These are phyloP conservation scores for Brassica balearica DNA, from an alignment of 441 rosid species.

Conservation along the genomic window DNA sequence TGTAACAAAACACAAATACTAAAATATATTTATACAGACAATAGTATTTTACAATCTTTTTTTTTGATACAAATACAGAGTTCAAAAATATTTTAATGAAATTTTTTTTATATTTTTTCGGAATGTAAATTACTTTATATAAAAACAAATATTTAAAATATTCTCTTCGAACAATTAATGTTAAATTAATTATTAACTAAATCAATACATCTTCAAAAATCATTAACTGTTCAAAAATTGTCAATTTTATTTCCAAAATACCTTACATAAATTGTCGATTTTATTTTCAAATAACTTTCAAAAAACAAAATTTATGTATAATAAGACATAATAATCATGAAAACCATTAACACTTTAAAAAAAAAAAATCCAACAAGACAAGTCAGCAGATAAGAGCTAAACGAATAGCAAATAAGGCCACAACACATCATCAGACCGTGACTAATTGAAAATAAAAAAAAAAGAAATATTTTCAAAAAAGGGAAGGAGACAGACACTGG, in stretches of 20 bases:
- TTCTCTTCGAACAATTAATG: not conserved
- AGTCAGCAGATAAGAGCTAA: constrained; percentile 3
- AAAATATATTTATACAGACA: not conserved
- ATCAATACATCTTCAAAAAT: not conserved
- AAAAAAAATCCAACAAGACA: not conserved
- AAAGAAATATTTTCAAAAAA: too few relatives aligned
- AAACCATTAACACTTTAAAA: not conserved
- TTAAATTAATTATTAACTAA: too few relatives aligned
- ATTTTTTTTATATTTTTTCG: too few relatives aligned
- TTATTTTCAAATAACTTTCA: too few relatives aligned
- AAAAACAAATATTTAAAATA: too few relatives aligned
- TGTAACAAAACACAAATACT: not conserved
- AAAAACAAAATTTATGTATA: not conserved
- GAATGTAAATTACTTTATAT: too few relatives aligned
- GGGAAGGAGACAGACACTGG: not conserved
- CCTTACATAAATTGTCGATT: too few relatives aligned
- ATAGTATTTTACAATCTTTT: not conserved
- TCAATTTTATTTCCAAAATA: too few relatives aligned
- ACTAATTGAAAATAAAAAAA: not conserved
- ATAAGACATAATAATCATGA: not conserved
- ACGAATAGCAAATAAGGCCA: not conserved
- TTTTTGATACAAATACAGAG: too few relatives aligned
- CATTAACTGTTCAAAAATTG: too few relatives aligned
- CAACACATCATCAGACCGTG: constrained; percentile 4
- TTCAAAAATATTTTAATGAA: not conserved